Evolutionary conservation across 352 stramenopile species (phyloP).

Genomic region (Pythium rhizo-oryzae): DNA sequence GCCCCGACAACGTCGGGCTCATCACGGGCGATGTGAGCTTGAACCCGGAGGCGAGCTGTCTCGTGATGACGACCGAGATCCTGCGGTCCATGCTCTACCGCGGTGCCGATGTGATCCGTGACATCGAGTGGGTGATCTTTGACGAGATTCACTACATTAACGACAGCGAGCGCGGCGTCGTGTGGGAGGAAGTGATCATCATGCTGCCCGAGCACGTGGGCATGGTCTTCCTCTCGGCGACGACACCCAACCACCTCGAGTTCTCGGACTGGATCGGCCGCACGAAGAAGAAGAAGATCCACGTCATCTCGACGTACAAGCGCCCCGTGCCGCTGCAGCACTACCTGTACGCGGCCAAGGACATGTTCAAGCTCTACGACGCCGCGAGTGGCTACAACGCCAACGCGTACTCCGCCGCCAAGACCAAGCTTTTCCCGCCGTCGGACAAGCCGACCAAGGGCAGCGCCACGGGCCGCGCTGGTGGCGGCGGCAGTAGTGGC

Average conservation of each 20-base stretch:
- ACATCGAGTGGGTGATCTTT: constrained; percentile 98
- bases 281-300: constrained; percentile 95
- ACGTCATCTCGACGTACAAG: constrained; percentile 98
- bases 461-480: constrained; percentile 29
- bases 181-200: constrained; percentile 99
- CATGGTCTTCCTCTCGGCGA: constrained; percentile 98
- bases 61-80: constrained; percentile 99
- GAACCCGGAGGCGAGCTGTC: constrained; percentile 94
- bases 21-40: constrained; percentile 98
- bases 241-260: constrained; percentile 98
- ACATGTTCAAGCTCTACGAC: constrained; percentile 90
- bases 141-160: constrained; percentile 99
- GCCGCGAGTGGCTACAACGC: constrained; percentile 55
- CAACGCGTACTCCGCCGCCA: constrained; percentile 57
- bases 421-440: constrained; percentile 64
- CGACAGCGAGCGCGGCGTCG: constrained; percentile 97
- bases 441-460: constrained; percentile 52
- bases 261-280: constrained; percentile 99
- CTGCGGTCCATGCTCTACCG: constrained; percentile 96
- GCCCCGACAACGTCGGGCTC: constrained; percentile 94
- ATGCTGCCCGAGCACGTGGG: constrained; percentile 97
- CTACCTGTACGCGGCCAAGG: constrained; percentile 94
- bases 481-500: constrained; percentile 44
- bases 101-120: constrained; percentile 95
- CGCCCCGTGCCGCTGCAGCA: constrained; percentile 97